A percentile compares a stretch with the other conserved stretches of the same genome.
These are phyloP conservation scores for Solanum raphanifolium DNA, from an alignment of 257 asterid species.

Conservation along the genomic window DNA sequence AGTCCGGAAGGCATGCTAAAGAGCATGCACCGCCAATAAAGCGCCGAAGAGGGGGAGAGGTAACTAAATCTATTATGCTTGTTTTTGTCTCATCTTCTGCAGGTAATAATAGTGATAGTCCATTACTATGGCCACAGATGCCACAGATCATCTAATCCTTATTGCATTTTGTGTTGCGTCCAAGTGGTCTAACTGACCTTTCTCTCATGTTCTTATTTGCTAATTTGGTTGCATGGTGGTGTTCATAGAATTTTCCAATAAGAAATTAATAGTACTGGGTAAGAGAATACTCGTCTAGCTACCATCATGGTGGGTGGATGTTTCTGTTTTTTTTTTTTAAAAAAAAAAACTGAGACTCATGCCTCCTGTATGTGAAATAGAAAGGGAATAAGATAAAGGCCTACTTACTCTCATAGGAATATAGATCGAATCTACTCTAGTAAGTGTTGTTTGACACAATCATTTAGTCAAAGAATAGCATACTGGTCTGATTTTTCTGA, in stretches of 20 bases:
- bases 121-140: not conserved
- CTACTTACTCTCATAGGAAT: not conserved
- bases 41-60: constrained; percentile 96
- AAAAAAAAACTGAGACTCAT: not conserved
- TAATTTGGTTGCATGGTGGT: not conserved
- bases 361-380: not conserved
- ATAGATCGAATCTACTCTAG: not conserved
- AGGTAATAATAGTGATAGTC: not conserved
- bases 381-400: not conserved
- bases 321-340: not conserved
- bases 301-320: not conserved
- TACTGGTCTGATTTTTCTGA: not conserved
- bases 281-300: not conserved
- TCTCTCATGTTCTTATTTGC: not conserved
- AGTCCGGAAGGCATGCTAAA: constrained; percentile 33
- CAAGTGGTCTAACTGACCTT: not conserved
- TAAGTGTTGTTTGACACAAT: not conserved
- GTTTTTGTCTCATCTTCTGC: not conserved
- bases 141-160: not conserved
- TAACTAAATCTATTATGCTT: constrained; percentile 10
- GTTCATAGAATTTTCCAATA: not conserved
- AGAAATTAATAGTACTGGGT: not conserved
- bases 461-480: not conserved
- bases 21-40: constrained; percentile 59
- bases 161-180: not conserved